Percentiles rank a stretch among this genome's conserved stretches.
Conservation (phyloP, 2,329 filamentous ascomycete genomes). For the Claviceps purpurea region DNA sequence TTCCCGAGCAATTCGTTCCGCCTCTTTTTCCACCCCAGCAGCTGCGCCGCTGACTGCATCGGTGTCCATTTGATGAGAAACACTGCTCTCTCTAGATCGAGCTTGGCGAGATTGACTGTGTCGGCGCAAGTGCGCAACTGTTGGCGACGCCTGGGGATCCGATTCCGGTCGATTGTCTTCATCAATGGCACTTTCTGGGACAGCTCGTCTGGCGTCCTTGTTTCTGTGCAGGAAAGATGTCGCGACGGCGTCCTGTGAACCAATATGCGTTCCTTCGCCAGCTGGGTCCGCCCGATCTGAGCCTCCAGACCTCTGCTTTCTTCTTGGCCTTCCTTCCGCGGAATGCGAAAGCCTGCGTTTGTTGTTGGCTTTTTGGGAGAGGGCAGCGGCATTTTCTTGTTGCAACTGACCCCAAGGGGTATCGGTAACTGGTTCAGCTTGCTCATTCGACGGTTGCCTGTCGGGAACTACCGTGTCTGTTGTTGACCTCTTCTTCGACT, state of each 20-base stretch:
- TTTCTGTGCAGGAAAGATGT: constrained; percentile 7
- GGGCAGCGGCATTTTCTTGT: constrained; percentile 6
- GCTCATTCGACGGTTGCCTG: constrained; percentile 1
- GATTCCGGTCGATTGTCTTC: constrained; percentile 10
- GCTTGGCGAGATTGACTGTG: constrained; percentile 15
- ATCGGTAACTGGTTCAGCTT: constrained; percentile 1
- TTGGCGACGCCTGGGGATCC: constrained; percentile 16
- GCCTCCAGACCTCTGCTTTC: constrained; percentile 19
- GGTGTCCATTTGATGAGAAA: constrained; percentile 12
- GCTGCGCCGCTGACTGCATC: constrained; percentile 5
- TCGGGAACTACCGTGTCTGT: constrained; percentile 3
- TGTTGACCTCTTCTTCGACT: constrained; percentile 13
- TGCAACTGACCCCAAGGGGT: constrained; percentile 2
- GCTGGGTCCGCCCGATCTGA: constrained; percentile 10
- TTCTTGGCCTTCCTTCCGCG: constrained; percentile 18
- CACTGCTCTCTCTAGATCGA: constrained; percentile 16
- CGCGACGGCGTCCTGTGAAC: neutral
- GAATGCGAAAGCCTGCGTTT: constrained; percentile 21
- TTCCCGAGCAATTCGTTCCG: constrained; percentile 20
- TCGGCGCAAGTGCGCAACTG: constrained; percentile 13
- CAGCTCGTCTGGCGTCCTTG: constrained; percentile 1
- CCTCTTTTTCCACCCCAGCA: constrained; percentile 11
- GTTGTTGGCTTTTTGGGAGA: constrained; percentile 16
- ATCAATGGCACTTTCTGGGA: constrained; percentile 7
- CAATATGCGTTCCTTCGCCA: neutral